Base-by-base conservation (phyloP, 176 grass and related monocot genomes). In the Oryza nivara region DNA sequence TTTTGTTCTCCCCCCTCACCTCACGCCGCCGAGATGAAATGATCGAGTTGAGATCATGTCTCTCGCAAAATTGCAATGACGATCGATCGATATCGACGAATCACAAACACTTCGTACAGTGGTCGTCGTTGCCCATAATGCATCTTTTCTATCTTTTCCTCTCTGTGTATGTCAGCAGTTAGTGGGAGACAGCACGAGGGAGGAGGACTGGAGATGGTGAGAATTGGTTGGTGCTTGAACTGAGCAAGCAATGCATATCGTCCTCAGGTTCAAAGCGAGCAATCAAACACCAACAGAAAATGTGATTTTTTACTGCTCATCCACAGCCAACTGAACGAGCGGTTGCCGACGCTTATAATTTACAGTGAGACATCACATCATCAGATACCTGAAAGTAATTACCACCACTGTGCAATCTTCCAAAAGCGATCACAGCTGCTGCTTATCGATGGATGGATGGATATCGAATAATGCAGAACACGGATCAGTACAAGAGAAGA, bases 111-210 rank as follows among this genome's bases (percentile, higher is more conserved):
- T 45, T 11, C 20, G 47, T 71, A 72, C 73, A 38, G 38, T 73
- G 72, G 58, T 86, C 34, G 77, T 26, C 82, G 82, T 20, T 43
- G 64, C 66, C 66, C 15, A 16, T n/a, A 16, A 16, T n/a, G 60
- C 16, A 47, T 6, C 35, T 17, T 2, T 78, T 44, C 1, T 11
- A 47, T 6, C 35, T 17, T 2, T 78, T 44, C 1, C 13, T 67
- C 43, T 49, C 16, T 14, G 7, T 49, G 71, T 60, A 41, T 56
- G 45, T 56, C 15, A 65, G 10, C 78, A 46, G 72, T 34, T 86
- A 89, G 83, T 77, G 83, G 78, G 23, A 70, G 44, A 81, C 83
- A 82, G 66, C 34, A 6, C 17, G 73, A 35, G 17, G 56, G 30
- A 4, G 7, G 79, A 49, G 36, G 36, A 26, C 8, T 38, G 25